These are phyloP conservation scores for Pythium chondricola DNA, from an alignment of 352 stramenopile species.

Conservation along the genomic window DNA sequence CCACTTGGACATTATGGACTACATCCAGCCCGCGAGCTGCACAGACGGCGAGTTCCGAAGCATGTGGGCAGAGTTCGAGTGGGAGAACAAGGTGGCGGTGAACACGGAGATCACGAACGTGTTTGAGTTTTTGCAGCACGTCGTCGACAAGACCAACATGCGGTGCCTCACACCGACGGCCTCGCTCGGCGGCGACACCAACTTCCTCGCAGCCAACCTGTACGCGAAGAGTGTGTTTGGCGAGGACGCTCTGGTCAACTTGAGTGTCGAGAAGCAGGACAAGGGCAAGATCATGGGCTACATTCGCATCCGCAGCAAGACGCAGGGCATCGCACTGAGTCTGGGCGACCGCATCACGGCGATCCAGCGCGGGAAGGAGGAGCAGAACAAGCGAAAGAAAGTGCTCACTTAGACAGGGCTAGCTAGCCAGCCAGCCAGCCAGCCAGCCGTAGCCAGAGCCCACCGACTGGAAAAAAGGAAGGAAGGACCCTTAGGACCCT, in stretches of 20 bases:
- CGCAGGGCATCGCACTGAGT: constrained; percentile 99
- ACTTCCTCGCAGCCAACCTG: constrained; percentile 92
- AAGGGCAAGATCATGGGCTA: constrained; percentile 97
- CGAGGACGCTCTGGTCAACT: constrained; percentile 99
- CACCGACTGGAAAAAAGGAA: not conserved
- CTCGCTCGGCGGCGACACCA: constrained; percentile 84
- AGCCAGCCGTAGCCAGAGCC: constrained; percentile 6
- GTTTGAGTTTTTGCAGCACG: constrained; percentile 97
- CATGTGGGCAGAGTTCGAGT: constrained; percentile 99
- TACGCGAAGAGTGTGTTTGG: constrained; percentile 92
- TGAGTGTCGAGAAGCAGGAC: constrained; percentile 99
- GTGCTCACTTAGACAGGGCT: constrained; percentile 38
- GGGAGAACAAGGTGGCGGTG: constrained; percentile 99
- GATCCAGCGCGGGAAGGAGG: constrained; percentile 89
- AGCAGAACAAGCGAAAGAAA: constrained; percentile 84
- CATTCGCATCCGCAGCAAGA: constrained; percentile 99
- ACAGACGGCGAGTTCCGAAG: constrained; percentile 96
- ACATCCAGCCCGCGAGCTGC: constrained; percentile 95
- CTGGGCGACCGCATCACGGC: constrained; percentile 98
- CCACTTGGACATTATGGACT: constrained; percentile 99
- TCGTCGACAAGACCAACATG: constrained; percentile 99
- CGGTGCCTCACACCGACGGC: constrained; percentile 95
- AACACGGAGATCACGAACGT: constrained; percentile 97
- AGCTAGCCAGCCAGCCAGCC: not conserved
- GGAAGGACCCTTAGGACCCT: too few species aligned